phyloP scores from a whole-genome alignment of 176 grass and related monocot species.

The Raddia guianensis region DNA sequence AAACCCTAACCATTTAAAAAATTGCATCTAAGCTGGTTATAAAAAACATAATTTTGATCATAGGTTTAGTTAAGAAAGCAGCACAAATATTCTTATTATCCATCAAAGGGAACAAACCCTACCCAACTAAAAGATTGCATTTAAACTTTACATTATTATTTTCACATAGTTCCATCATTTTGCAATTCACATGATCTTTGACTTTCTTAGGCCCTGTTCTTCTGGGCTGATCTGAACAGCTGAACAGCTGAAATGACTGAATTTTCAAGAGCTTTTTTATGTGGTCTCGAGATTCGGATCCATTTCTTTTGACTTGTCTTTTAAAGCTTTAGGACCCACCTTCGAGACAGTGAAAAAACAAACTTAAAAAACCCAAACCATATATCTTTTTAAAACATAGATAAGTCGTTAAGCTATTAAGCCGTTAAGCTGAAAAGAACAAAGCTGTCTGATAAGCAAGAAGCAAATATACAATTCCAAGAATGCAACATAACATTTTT shows the following conservation, averaged over 20 bases:
- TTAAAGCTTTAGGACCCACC: too few relatives aligned
- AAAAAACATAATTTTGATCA: not conserved
- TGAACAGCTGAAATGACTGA: too few relatives aligned
- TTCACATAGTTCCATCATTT: not conserved
- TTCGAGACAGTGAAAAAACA: too few relatives aligned
- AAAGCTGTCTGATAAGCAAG: not conserved
- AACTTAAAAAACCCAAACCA: too few relatives aligned
- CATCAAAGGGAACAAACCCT: constrained; percentile 14
- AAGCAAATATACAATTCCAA: not conserved
- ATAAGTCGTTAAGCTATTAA: too few relatives aligned
- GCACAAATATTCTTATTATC: not conserved
- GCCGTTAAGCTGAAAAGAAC: too few relatives aligned
- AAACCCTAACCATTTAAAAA: constrained; percentile 21
- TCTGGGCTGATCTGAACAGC: too few relatives aligned
- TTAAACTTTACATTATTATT: constrained; percentile 7
- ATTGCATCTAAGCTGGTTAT: not conserved
- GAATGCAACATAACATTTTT: not conserved
- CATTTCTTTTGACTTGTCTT: too few relatives aligned
- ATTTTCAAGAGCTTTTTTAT: too few relatives aligned
- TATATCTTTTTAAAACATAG: too few relatives aligned
- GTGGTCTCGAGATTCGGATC: too few relatives aligned
- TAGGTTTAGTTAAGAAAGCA: constrained; percentile 6
- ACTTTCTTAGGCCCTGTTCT: not conserved
- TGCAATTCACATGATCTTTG: constrained; percentile 8
- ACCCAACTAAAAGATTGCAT: constrained; percentile 22